Evolutionary conservation across 2,329 filamentous ascomycete genomes (phyloP), one percentile per base, ranked within the genome.

Genomic region (Colletotrichum melonis): DNA sequence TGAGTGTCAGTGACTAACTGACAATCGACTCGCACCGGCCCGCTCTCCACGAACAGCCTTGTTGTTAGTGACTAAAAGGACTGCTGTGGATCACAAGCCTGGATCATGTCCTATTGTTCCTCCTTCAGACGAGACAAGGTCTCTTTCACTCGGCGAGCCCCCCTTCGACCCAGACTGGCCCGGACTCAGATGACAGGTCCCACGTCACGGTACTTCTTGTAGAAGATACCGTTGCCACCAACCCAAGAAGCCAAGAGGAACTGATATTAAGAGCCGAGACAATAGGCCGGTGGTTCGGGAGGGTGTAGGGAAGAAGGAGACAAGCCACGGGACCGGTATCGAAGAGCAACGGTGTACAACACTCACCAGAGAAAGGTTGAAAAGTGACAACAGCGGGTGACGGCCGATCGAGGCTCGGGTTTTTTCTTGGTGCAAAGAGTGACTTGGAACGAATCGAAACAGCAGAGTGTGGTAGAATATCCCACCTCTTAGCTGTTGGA

Each of bases 371-470:
- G 11, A 19, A 24, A 14, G 22, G 19, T 58, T 49, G 46, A 62
- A 70, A 52, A 55, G 67, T 75, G 73, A 75, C 73, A 55, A 59
- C 63, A 64, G 73, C 73, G 70, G 73, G 38, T 74, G 73, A 74
- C 62, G 62, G 63, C 32, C 71, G 67, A 75, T 71, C 66, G 38
- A 70, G 68, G 59, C 52, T 52, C 8, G 56, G 30, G 52, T 26
- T 35, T 5, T 32, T 6, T 28, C 35, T 42, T 26, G 26, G 32
- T 52, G 57, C 28, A 73, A 73, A 60, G 70, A 73, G 42, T 32
- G 70, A 73, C 70, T 65, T 57, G 46, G 64, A 62, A 56, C 24
- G 35, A 68, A 49, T 35, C 12, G 52, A 56, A 68, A 19, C 22
- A 58, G 19, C 32, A 46, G n/a, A 49, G 57, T 35, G 63, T 49